Base-by-base conservation (phyloP, 306 rosid genomes). In the Rosa chinensis region DNA sequence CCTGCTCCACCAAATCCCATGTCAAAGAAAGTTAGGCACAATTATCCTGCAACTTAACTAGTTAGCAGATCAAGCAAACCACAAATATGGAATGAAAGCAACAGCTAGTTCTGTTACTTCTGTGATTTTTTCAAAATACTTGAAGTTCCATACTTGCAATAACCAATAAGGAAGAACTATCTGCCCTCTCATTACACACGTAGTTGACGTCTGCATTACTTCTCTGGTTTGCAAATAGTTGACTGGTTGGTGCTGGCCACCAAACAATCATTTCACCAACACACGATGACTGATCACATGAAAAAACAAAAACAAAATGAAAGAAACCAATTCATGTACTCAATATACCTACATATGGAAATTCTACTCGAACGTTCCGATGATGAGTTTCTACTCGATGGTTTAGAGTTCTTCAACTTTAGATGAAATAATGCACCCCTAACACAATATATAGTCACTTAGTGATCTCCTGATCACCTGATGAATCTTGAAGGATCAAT, bases 11-110 rank as follows among this genome's bases (percentile, higher is more conserved):
- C 43, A 66, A 10, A 16, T 66, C 0, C 11, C 21, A 37, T n/a
- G 32, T 20, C 14, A 39, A 37, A 7, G 71, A 66, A 66, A 66
- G 70, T 66, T 66, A 17, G 70, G 70, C 70, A 56, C 28, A 66
- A 5, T 37, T 13, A 35, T 64, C 4, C 5, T 35, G 44, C 11
- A 0, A 35, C 70, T 61, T 28, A 28, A 14, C 12, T 14, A 35
- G 70, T 64, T 64, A 56, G 70, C 11, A 35, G 70, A 64, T 35
- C 45, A 13, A 64, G 21, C 44, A 64, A 64, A 45, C 70, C 47
- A 66, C 42, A 63, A 32, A 12, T 13, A 16, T 16, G 25, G 47
- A 37, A 17, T 37, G 71, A 66, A 66, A 64, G 45, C 70, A 64
- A 35, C 70, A 14, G 43, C 20, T 14, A 2, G n/a, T 35, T 64